Evolutionary conservation across 2,329 filamentous ascomycete genomes (phyloP).

Genomic region (Chaetothyriales sp.): DNA sequence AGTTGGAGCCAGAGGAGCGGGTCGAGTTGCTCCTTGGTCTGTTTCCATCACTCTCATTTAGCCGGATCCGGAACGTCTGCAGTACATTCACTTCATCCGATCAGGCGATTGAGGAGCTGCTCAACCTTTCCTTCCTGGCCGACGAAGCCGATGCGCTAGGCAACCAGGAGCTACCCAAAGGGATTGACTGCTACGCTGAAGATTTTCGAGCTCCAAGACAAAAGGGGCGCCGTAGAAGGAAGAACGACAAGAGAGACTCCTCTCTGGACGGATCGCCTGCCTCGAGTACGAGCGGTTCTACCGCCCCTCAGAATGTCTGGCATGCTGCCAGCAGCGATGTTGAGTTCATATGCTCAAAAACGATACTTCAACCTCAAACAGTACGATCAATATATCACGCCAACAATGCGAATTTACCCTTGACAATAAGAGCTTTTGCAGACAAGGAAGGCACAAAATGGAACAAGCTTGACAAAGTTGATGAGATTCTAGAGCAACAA

Average conservation of each 20-base stretch:
- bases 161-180: slow-evolving; percentile 42
- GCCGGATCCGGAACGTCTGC: background rate
- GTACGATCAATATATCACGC: slow-evolving; percentile 47
- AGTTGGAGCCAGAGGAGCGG: background rate
- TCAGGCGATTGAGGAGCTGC: slow-evolving; percentile 60
- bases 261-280: slow-evolving; percentile 17
- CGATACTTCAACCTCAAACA: slow-evolving; percentile 29
- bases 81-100: background rate
- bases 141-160: slow-evolving; percentile 44
- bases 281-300: slow-evolving; percentile 13
- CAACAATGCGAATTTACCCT: slow-evolving; percentile 41
- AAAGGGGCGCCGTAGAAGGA: slow-evolving; percentile 21
- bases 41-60: background rate
- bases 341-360: slow-evolving; percentile 45
- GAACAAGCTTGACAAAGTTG: slow-evolving; percentile 24
- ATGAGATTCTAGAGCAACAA: slow-evolving; percentile 34
- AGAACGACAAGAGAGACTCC: slow-evolving; percentile 7
- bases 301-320: slow-evolving; percentile 41
- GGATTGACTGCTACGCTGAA: slow-evolving; percentile 68
- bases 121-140: slow-evolving; percentile 66
- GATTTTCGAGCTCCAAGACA: slow-evolving; percentile 31
- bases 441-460: slow-evolving; percentile 32
- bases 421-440: slow-evolving; percentile 43
- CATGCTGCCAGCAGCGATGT: slow-evolving; percentile 43
- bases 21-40: background rate